Conservation (phyloP, 1,284 basidiomycete species). For the Cutaneotrichosporon sp. region DNA sequence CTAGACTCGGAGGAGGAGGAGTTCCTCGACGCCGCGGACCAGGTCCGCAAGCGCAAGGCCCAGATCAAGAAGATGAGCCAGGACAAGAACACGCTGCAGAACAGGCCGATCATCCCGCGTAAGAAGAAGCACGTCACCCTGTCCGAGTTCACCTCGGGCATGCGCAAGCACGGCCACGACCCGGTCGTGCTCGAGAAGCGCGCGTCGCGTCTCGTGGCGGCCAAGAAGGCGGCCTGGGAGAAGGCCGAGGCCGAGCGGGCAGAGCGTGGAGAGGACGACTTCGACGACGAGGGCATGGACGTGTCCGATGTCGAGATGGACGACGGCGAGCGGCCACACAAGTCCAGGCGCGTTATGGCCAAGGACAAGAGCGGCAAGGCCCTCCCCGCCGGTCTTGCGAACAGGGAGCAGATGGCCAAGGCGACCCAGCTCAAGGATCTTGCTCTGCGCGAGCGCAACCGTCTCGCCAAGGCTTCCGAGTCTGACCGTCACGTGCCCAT, state of each 20-base stretch:
- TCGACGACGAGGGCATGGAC: conserved; percentile 38
- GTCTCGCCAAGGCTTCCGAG: conserved; percentile 83
- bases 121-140: conserved; percentile 83
- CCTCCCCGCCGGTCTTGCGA: conserved; percentile 64
- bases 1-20: conserved; percentile 87
- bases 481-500: conserved; percentile 60
- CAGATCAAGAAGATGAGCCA: conserved; percentile 71
- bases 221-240: conserved; percentile 46
- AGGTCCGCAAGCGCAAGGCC: conserved; percentile 59
- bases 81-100: conserved; percentile 81
- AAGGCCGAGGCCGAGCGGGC: conserved; percentile 37
- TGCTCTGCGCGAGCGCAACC: conserved; percentile 76
- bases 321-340: conserved; percentile 3
- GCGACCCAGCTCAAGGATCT: conserved; percentile 76
- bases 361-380: conserved; percentile 30
- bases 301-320: conserved; percentile 36
- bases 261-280: conserved; percentile 3
- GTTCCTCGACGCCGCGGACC: conserved; percentile 64
- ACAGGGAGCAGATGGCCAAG: conserved; percentile 70
- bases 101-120: conserved; percentile 75
- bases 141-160: conserved; percentile 70
- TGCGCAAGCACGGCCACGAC: conserved; percentile 84
- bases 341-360: not conserved
- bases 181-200: conserved; percentile 82
- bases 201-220: conserved; percentile 64